phyloP scores from a whole-genome alignment of 2,329 filamentous ascomycete genomes.

The Phoma sp. region DNA sequence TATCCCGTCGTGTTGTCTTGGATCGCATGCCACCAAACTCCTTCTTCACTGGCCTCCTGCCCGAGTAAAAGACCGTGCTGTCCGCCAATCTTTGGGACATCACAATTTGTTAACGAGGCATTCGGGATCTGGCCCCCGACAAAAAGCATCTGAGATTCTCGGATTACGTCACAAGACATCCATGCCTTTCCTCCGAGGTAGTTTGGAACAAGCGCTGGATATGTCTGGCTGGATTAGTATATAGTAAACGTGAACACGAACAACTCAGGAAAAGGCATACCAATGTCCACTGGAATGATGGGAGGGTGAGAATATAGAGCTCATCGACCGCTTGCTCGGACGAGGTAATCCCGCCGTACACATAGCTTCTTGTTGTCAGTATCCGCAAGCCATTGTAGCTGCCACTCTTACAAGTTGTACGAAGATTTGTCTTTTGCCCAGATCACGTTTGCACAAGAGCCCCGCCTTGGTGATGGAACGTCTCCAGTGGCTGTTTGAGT shows the following conservation, averaged over 20 bases:
- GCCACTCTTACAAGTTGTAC: slow-evolving; percentile 64
- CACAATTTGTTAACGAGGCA: slow-evolving; percentile 56
- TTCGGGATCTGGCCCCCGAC: slow-evolving; percentile 62
- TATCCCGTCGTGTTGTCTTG: slow-evolving; percentile 23
- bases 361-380: slow-evolving; percentile 53
- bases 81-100: slow-evolving; percentile 58
- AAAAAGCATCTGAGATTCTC: slow-evolving; percentile 64
- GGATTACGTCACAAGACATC: slow-evolving; percentile 62
- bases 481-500: slow-evolving; percentile 61
- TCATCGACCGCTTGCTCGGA: slow-evolving; percentile 63
- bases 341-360: slow-evolving; percentile 63
- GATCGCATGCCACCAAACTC: slow-evolving; percentile 35
- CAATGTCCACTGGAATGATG: slow-evolving; percentile 66
- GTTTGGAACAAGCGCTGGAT: slow-evolving; percentile 38
- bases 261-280: slow-evolving; percentile 17
- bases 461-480: slow-evolving; percentile 59
- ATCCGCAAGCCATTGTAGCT: not conserved
- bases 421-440: slow-evolving; percentile 65
- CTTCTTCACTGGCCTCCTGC: slow-evolving; percentile 43
- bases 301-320: slow-evolving; percentile 65
- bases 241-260: not conserved
- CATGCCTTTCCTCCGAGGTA: slow-evolving; percentile 52
- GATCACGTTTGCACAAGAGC: slow-evolving; percentile 65
- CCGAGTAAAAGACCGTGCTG: slow-evolving; percentile 61
- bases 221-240: slow-evolving; percentile 33